phyloP scores from a whole-genome alignment of 306 rosid genomes.

The Sindora glabra region DNA sequence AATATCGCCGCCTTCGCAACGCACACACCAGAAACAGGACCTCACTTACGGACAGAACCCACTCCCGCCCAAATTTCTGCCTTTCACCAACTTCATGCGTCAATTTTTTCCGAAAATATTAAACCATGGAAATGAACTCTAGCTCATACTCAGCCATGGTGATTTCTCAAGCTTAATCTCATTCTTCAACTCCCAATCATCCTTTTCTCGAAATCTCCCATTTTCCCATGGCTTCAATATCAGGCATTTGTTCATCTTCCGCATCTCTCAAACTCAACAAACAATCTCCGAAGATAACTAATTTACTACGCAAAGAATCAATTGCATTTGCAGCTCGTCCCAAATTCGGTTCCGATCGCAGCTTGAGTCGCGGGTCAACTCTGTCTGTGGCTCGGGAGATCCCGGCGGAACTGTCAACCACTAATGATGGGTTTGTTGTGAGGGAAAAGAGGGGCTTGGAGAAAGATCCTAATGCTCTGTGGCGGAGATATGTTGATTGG shows the following conservation, averaged over 20 bases:
- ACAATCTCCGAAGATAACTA: slow-evolving; percentile 3
- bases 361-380: neutral
- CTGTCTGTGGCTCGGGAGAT: slow-evolving; percentile 61
- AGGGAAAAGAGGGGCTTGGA: slow-evolving; percentile 31
- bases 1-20: slow-evolving; percentile 16
- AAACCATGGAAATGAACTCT: neutral
- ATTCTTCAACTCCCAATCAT: neutral
- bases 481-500: slow-evolving; percentile 82
- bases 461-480: slow-evolving; percentile 65
- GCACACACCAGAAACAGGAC: slow-evolving; percentile 6
- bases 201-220: neutral
- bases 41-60: neutral
- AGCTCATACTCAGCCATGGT: neutral
- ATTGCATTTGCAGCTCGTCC: slow-evolving; percentile 28
- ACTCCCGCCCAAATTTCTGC: neutral
- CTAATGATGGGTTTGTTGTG: slow-evolving; percentile 3
- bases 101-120: neutral
- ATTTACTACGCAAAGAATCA: slow-evolving; percentile 19
- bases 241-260: slow-evolving; percentile 64
- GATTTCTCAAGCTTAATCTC: neutral
- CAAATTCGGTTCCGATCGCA: slow-evolving; percentile 11
- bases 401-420: slow-evolving; percentile 33
- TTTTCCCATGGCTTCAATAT: slow-evolving; percentile 64
- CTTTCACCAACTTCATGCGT: too few species aligned
- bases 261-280: slow-evolving; percentile 42